Conservation (phyloP, 352 stramenopile genomes). For the Globisporangium polare region DNA sequence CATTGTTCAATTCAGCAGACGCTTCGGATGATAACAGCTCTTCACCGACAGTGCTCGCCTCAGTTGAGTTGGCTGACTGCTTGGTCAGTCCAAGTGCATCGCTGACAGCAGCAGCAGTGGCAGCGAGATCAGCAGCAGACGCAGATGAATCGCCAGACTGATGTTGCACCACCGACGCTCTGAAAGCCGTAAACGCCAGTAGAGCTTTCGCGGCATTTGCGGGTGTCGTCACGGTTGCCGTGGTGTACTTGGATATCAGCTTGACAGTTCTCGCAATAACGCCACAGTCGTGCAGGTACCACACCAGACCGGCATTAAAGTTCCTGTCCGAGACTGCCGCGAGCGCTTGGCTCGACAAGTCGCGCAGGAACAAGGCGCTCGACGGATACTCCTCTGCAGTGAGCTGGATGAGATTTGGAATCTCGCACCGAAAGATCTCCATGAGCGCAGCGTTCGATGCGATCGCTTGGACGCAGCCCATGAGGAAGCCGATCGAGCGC, state of each 20-base stretch:
- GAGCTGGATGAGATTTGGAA: conserved; percentile 62
- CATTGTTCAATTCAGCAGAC: neutral
- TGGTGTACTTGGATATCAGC: conserved; percentile 33
- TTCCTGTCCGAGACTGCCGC: conserved; percentile 44
- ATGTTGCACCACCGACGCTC: neutral
- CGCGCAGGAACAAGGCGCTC: conserved; percentile 39
- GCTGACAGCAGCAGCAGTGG: conserved; percentile 50
- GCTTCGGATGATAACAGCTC: neutral
- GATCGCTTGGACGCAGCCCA: conserved; percentile 61
- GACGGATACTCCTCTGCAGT: conserved; percentile 61
- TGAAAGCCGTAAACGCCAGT: conserved; percentile 11
- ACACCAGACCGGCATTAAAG: conserved; percentile 68
- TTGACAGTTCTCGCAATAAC: conserved; percentile 42
- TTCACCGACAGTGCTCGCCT: neutral
- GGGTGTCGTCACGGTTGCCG: conserved; percentile 27
- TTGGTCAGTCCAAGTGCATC: conserved; percentile 57
- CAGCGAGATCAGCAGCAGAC: neutral
- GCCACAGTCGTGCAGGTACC: conserved; percentile 73
- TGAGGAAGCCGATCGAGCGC: conserved; percentile 42
- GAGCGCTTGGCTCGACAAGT: conserved; percentile 41
- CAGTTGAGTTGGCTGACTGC: neutral
- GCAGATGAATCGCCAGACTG: neutral
- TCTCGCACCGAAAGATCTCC: conserved; percentile 64
- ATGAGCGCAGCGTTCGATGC: conserved; percentile 43
- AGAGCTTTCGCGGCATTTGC: conserved; percentile 34